A percentile compares a stretch with the other conserved stretches of the same genome.
phyloP scores from a whole-genome alignment of 2,329 filamentous ascomycete genomes.

The Xylariaceae sp. region DNA sequence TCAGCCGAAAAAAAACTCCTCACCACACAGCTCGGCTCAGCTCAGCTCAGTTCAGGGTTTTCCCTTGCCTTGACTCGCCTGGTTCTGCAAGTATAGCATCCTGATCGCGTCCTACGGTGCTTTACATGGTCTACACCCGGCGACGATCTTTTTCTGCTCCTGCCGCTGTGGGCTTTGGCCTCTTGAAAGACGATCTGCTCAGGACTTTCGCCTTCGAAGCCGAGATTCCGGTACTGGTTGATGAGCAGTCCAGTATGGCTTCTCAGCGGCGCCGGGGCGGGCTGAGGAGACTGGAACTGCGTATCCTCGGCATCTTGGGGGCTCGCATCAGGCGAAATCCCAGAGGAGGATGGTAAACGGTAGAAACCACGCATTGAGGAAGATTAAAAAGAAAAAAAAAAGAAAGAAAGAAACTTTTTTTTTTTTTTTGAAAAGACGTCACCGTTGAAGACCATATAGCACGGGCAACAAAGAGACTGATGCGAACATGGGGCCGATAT shows the following conservation, averaged over 20 bases:
- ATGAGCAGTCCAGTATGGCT: conserved; percentile 33
- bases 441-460: conserved; percentile 14
- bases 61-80: conserved; percentile 72
- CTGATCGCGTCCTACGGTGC: conserved; percentile 86
- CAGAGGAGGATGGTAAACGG: conserved; percentile 42
- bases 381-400: too few species aligned
- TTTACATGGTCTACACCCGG: conserved; percentile 68
- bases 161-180: conserved; percentile 39
- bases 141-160: conserved; percentile 47
- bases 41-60: not conserved
- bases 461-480: conserved; percentile 6
- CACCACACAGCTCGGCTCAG: too few species aligned
- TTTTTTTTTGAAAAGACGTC: not conserved
- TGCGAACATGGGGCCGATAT: not conserved
- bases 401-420: too few species aligned
- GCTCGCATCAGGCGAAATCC: conserved; percentile 34
- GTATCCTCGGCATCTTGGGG: conserved; percentile 41
- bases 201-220: conserved; percentile 46
- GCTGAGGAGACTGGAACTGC: conserved; percentile 33
- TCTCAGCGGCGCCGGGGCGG: conserved; percentile 30
- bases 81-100: conserved; percentile 86
- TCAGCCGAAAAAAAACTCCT: conserved; percentile 8
- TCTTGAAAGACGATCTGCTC: conserved; percentile 45
- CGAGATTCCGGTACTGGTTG: conserved; percentile 42
- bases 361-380: conserved; percentile 51